A percentile compares a stretch with the other conserved stretches of the same genome.
These are phyloP conservation scores for Schrenkiella parvula DNA, from an alignment of 345 rosid species.

Conservation along the genomic window DNA sequence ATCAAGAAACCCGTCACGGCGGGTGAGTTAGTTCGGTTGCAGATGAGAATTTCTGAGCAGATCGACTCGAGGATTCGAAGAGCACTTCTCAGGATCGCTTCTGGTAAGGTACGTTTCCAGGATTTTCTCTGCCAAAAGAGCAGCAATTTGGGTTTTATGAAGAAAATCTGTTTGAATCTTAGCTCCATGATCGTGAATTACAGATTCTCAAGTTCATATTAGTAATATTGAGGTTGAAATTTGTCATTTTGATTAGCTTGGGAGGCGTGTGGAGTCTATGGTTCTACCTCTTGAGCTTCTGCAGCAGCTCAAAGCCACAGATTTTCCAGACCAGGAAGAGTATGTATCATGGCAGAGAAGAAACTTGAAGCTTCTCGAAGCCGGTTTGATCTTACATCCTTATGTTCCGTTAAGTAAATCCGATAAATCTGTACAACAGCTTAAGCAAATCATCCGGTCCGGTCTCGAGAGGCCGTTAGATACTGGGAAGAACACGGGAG, in stretches of 20 bases:
- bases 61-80: conserved; percentile 76
- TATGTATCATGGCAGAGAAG: conserved; percentile 80
- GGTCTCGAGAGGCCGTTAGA: conserved; percentile 60
- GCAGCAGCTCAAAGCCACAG: conserved; percentile 69
- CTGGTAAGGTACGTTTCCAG: conserved; percentile 60
- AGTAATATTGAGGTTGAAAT: background rate
- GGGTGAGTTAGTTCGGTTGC: conserved; percentile 74
- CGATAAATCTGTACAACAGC: conserved; percentile 44
- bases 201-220: background rate
- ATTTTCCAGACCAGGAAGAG: conserved; percentile 67
- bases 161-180: background rate
- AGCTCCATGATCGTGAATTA: background rate
- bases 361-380: conserved; percentile 74
- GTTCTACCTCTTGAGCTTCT: conserved; percentile 84
- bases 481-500: conserved; percentile 60
- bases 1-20: conserved; percentile 54
- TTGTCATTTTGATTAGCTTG: conserved; percentile 53
- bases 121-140: background rate
- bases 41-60: conserved; percentile 78
- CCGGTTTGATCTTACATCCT: conserved; percentile 77
- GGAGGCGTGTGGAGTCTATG: conserved; percentile 66
- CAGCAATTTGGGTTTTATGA: background rate
- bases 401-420: conserved; percentile 51
- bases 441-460: conserved; percentile 49
- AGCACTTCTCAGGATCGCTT: conserved; percentile 72